Evolutionary conservation across 345 rosid genomes (phyloP).

Genomic region (Pugionium dolabratum): DNA sequence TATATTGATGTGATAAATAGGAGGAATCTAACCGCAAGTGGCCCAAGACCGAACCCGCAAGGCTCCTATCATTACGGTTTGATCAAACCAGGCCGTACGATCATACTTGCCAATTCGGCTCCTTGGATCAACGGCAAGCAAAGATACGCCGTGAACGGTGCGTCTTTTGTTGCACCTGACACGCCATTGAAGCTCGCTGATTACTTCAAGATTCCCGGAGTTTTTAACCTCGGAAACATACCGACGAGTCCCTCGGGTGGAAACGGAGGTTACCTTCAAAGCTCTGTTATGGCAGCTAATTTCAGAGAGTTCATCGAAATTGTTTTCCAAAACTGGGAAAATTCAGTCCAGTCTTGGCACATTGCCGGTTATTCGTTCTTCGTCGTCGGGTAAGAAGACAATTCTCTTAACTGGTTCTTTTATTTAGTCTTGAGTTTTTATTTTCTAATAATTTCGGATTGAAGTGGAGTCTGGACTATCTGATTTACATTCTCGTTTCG

Average conservation of each 20-base stretch:
- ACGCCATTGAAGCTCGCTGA: constrained; percentile 93
- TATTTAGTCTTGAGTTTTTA: not conserved
- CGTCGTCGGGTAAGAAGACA: constrained; percentile 71
- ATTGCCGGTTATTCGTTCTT: constrained; percentile 81
- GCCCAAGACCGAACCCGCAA: constrained; percentile 96
- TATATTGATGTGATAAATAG: constrained; percentile 42
- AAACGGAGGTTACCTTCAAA: constrained; percentile 56
- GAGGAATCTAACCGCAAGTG: constrained; percentile 93
- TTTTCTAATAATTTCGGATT: not conserved
- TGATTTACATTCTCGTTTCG: not conserved
- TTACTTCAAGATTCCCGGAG: constrained; percentile 81
- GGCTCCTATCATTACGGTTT: constrained; percentile 95
- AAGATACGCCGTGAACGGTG: constrained; percentile 78
- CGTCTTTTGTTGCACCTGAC: constrained; percentile 67
- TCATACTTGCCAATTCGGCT: constrained; percentile 69
- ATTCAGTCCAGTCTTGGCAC: constrained; percentile 85
- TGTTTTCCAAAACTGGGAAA: constrained; percentile 81
- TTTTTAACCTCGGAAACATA: constrained; percentile 73
- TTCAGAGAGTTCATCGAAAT: constrained; percentile 78
- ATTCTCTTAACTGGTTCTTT: not conserved
- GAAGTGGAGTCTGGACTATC: not conserved
- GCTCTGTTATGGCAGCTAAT: constrained; percentile 70
- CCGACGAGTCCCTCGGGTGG: constrained; percentile 65
- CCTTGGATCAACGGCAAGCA: constrained; percentile 86
- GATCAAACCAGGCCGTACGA: constrained; percentile 75